phyloP scores from a whole-genome alignment of 2,329 filamentous ascomycete genomes.

The Alternaria consortialis region DNA sequence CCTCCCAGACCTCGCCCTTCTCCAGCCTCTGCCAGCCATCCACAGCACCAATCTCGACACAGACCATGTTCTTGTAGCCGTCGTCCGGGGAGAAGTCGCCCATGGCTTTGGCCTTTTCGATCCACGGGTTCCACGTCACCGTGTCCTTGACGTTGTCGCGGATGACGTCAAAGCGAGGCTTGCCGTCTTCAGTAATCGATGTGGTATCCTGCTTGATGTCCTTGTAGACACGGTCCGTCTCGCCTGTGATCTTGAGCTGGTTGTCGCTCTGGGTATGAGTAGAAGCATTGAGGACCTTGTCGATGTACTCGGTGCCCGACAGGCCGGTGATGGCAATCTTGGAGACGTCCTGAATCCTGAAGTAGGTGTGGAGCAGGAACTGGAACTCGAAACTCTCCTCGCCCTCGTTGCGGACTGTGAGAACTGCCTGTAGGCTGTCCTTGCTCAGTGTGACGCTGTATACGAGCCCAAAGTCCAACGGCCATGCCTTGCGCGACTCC shows the following conservation, averaged over 20 bases:
- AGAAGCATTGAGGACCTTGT: constrained; percentile 78
- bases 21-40: constrained; percentile 85
- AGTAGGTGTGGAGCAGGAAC: constrained; percentile 89
- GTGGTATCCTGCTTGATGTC: constrained; percentile 68
- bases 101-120: constrained; percentile 81
- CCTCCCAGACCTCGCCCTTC: constrained; percentile 75
- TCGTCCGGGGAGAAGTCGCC: constrained; percentile 89
- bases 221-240: constrained; percentile 90
- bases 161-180: constrained; percentile 74
- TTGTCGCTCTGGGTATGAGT: constrained; percentile 71
- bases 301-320: constrained; percentile 76
- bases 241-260: constrained; percentile 73
- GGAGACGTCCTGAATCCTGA: constrained; percentile 83
- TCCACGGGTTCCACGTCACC: constrained; percentile 98
- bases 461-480: constrained; percentile 85
- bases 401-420: constrained; percentile 91
- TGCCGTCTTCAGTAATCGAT: constrained; percentile 69
- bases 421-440: constrained; percentile 77
- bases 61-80: constrained; percentile 92
- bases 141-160: constrained; percentile 87
- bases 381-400: constrained; percentile 87
- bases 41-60: constrained; percentile 89
- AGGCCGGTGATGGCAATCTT: constrained; percentile 78
- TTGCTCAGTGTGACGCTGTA: constrained; percentile 89
- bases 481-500: constrained; percentile 77